Evolutionary conservation across 176 grass and related monocot genomes (phyloP), one percentile per base, ranked within the genome.

Genomic region (Alloteropsis semialata): DNA sequence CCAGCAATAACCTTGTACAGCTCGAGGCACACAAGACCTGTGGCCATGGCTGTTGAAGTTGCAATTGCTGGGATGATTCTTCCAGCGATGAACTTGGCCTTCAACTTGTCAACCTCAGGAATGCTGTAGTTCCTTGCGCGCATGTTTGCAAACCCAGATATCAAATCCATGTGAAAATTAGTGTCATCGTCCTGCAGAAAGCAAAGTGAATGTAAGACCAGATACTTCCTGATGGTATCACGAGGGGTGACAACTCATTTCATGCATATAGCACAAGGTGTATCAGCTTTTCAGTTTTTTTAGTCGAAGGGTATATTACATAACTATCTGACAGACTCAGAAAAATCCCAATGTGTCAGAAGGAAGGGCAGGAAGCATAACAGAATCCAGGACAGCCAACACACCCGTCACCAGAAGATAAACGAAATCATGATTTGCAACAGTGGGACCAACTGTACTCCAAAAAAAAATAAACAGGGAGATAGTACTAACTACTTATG

Each of bases 111-210:
- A 27, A 97, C 89, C 74, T 90, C 89, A 1, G 89, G 89, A 48
- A 94, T 97, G 71, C 82, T 88, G 59, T 97, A 97, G 71, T 92
- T 97, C 65, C 91, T 87, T 14, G 91, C 91, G 5, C 94, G 94
- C 91, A 97, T 91, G 50, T 97, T 97, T 61, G 91, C 91, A 64
- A 93, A 48, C 24, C 91, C 89, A 74, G 89, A 75, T 78, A 97
- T 97, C 21, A 97, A 60, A 74, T 97, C 89, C 84, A 91, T 91
- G 84, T 93, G 91, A 24, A 87, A 97, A 82, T 93, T 97, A 37
- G 82, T 93, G 76, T 91, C 91, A n/a, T 94, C 89, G 71, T 97
- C 94, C 91, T 94, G 75, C 63, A 74, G 53, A 60, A 69, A 45
- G 13, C 5, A 42, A 62, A 64, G 55, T 15, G 1, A 64, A 75